Conservation (phyloP, 176 grass and related monocot genomes). For the Urochloa ruziziensis region DNA sequence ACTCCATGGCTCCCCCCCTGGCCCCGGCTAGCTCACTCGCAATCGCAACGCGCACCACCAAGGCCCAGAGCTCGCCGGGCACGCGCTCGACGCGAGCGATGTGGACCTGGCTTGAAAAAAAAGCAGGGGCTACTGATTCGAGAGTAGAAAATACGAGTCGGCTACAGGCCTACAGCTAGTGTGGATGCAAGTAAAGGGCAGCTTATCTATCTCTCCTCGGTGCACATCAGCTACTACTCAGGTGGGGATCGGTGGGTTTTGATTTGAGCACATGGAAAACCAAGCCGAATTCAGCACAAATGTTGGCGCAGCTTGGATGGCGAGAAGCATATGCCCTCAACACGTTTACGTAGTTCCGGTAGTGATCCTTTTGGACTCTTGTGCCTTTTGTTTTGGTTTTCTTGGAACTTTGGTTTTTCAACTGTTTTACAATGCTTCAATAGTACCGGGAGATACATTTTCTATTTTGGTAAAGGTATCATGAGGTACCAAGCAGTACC, state of each 20-base stretch:
- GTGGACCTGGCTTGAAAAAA: background rate
- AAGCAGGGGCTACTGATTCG: background rate
- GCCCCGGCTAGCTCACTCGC: background rate
- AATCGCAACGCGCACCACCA: background rate
- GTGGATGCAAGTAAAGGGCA: background rate
- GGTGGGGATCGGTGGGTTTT: constrained; percentile 13
- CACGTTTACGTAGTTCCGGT: background rate
- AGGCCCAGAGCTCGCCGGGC: background rate
- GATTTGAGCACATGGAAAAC: constrained; percentile 14
- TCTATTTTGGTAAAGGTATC: too few species aligned
- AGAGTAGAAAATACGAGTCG: constrained; percentile 14
- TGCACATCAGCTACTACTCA: background rate
- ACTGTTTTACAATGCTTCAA: too few species aligned
- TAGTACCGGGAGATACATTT: too few species aligned
- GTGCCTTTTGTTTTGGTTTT: background rate
- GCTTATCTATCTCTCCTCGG: too few species aligned
- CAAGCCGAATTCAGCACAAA: background rate
- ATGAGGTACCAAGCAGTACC: too few species aligned
- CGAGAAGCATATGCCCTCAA: background rate
- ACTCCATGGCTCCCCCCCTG: background rate
- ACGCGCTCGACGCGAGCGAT: background rate
- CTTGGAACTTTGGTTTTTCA: too few species aligned
- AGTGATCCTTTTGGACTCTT: background rate
- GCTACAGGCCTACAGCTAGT: background rate
- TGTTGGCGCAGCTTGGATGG: background rate